A percentile compares a stretch with the other conserved stretches of the same genome.
Conservation (phyloP, 345 rosid species). For the Salix arbutifolia region DNA sequence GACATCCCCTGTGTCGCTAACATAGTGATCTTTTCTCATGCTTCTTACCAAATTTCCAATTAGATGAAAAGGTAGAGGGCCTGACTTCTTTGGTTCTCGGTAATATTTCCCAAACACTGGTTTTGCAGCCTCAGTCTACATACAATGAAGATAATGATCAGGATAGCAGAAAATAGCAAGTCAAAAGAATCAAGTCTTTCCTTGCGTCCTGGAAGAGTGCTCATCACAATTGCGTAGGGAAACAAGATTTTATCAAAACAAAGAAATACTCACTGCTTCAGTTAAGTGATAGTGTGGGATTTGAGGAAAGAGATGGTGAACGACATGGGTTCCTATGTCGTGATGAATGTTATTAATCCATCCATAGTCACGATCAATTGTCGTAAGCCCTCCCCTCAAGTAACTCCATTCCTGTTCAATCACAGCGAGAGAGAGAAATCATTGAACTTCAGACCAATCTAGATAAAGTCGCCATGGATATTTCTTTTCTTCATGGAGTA, state of each 20-base stretch:
- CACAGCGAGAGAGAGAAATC: neutral
- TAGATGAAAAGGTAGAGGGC: conserved; percentile 60
- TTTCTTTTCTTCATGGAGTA: neutral
- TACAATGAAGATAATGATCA: neutral
- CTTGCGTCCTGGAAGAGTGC: neutral
- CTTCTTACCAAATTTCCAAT: conserved; percentile 48
- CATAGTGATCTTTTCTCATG: conserved; percentile 63
- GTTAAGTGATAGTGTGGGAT: conserved; percentile 79
- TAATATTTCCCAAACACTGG: conserved; percentile 74
- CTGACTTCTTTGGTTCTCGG: conserved; percentile 67
- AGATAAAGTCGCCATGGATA: neutral
- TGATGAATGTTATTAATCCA: conserved; percentile 71
- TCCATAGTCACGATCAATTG: conserved; percentile 78
- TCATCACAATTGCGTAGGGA: neutral
- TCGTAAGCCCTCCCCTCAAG: conserved; percentile 81
- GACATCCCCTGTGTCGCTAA: conserved; percentile 67
- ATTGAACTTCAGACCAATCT: neutral
- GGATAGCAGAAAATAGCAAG: neutral
- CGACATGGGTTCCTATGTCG: conserved; percentile 84
- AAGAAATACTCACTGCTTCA: conserved; percentile 57
- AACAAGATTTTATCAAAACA: no score
- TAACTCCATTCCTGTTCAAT: conserved; percentile 72
- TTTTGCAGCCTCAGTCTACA: conserved; percentile 64
- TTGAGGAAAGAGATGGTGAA: conserved; percentile 90
- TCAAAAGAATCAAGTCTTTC: neutral